Evolutionary conservation across 495 filamentous ascomycete species (phyloP), one percentile per base, ranked within the genome.

Genomic region (Cetradonia linearis): DNA sequence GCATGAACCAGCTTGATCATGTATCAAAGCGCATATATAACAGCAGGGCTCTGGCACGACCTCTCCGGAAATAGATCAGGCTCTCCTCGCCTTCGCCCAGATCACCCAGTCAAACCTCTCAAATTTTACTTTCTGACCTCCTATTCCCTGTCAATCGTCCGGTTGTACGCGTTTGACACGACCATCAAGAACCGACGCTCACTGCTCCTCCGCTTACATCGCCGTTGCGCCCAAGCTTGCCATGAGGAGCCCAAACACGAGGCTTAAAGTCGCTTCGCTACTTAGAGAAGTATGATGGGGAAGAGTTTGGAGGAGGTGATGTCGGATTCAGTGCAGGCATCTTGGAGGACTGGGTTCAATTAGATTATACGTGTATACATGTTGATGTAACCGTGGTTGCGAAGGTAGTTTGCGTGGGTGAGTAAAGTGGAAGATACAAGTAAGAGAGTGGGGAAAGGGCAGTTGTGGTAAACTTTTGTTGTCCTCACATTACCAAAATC

Each of bases 91-190:
- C 20, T 53, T 53, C 28, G 49, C 49, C 49, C 16, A 53, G 28
- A 53, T 34, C 30, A 53, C 49, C 49, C 30, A 53, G n/a, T 53
- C 49, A 7, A 53, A 33, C 23, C 20, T 53, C 7, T 53, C 49
- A 28, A 53, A 1, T 34, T 20, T 28, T 53, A 53, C 11, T 33
- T 18, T 11, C 10, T 34, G 18, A 33, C 49, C 30, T 3, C 13
- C 23, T 30, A 20, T 23, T 7, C n/a, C 3, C 18, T 30, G 30
- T 50, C 14, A 30, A 50, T 18, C 2, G 30, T 53, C 18, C 20
- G 30, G 13, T 34, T 4, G 1, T n/a, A 30, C 6, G 18, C 18
- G 16, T 28, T 53, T 33, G 11, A 11, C 14, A 53, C 2, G 25
- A 5, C 16, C 9, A 2, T 34, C 49, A 20, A 4, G 30, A 0